These are phyloP conservation scores for Aristolochia fimbriata DNA, from an alignment of 164 flowering plant genomes.

Conservation along the genomic window DNA sequence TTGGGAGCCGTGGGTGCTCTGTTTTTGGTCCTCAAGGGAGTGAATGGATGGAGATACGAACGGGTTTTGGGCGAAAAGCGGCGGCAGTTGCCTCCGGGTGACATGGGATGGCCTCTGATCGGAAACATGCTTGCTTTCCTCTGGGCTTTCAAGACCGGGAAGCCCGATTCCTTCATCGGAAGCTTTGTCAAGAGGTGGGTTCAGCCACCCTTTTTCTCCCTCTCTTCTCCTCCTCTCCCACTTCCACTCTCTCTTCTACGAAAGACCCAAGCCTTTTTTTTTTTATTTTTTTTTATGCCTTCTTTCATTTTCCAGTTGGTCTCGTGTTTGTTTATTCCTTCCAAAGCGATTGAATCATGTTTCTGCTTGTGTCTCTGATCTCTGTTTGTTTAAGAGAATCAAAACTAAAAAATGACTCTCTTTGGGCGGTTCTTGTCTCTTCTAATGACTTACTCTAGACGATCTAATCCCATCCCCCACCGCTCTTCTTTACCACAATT, in stretches of 20 bases:
- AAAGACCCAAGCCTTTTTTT: neutral
- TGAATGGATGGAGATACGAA: slow-evolving; percentile 51
- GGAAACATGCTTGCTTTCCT: slow-evolving; percentile 86
- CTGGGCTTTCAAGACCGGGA: slow-evolving; percentile 55
- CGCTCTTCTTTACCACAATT: neutral
- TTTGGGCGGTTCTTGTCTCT: neutral
- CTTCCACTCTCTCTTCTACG: neutral
- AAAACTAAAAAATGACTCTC: neutral
- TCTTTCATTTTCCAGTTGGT: no score
- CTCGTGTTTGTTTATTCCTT: neutral
- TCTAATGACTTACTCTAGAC: neutral
- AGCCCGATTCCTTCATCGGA: slow-evolving; percentile 76
- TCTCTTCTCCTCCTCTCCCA: neutral
- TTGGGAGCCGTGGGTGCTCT: slow-evolving; percentile 19
- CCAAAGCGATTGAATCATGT: neutral
- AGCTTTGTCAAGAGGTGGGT: slow-evolving; percentile 44
- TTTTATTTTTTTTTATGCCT: neutral
- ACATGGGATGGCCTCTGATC: slow-evolving; percentile 74
- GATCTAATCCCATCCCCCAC: no score
- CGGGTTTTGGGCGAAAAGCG: slow-evolving; percentile 35
- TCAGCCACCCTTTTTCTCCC: slow-evolving; percentile 2
- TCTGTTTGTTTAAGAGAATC: neutral
- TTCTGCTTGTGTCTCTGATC: neutral
- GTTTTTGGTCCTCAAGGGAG: slow-evolving; percentile 23
- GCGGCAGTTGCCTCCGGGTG: slow-evolving; percentile 68